Base-by-base conservation (phyloP, 2,329 filamentous ascomycete species). In the Calonectria pauciramosa region DNA sequence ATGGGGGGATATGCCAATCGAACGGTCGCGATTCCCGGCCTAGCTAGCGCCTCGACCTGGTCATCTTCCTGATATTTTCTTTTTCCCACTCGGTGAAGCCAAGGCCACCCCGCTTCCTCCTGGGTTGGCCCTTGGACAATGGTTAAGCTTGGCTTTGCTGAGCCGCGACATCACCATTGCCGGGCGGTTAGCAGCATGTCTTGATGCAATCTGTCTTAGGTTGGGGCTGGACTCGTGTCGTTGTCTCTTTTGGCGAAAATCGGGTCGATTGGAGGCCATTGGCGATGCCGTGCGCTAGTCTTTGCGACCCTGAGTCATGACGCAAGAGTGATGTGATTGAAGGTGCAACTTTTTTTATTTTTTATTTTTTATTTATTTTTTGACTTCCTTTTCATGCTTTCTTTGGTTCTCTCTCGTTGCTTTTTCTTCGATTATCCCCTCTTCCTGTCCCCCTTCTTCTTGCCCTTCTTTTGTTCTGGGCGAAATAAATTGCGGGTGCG, bases 131-230 rank as follows among this genome's bases (percentile, higher is more conserved):
- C 56, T 34, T 59, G 54, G 32, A 36, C 9, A 26, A 8, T 60
- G 36, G 56, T 23, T 60, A 60, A 28, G 56, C 56, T 60, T 38
- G 32, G 54, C 20, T 38, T 38, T 32, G 13, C 34, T 41, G 34
- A 26, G 34, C 26, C 56, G 56, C 56, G 56, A 34, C 56, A 30
- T 8, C 28, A 41, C 14, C 20, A 36, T 63, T 41, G 16, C 36
- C 26, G 56, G 56, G 56, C 56, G 34, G 36, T 28, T 63, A 60
- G 56, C 36, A 23, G 30, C 23, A 41, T 63, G 34, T 41, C 23
- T 38, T 41, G 56, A 63, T 41, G 56, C 30, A 63, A 63, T 63
- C 36, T 63, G 56, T 63, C 56, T 63, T 41, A 63, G 30, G 23
- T 41, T 8, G 36, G 36, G 56, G 56, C 56, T 30, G 16, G n/a